Evolutionary conservation across 352 stramenopile genomes (phyloP), one percentile per base, ranked within the genome.

Genomic region (Globisporangium cederbergense): DNA sequence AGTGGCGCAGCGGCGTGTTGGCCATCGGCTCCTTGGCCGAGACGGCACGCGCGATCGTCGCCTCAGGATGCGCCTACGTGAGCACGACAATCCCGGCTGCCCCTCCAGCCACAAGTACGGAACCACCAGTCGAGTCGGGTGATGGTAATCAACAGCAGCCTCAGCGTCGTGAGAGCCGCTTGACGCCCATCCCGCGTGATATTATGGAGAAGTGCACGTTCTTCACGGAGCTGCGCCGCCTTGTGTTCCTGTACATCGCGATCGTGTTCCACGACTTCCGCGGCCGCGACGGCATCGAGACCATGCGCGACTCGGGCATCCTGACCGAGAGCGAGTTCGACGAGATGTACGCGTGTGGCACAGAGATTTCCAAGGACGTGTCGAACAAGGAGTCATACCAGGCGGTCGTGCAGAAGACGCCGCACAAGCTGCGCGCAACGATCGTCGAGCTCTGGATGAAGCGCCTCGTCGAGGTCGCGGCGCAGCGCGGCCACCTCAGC

Each of bases 381-480:
- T 57, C 72, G 52, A 54, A 81, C 65, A 78, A 78, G 36, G 73
- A 83, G 47, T 91, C 82, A 3, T 89, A 79, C 58, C 67, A 76
- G n/a, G 73, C 80, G 8, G 66, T 90, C 11, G 77, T 80, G 18
- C 76, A 83, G 49, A 77, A 77, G 42, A 90, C 79, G 10, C 82
- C 79, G 20, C 80, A 91, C 64, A 91, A 90, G 59, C 63, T 91
- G 2, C 81, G 84, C 16, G 81, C 82, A 3, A 89, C 84, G 13
- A 89, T 93, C 46, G 86, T 88, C 2, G 82, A 93, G 56, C 74
- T 91, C 25, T 93, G 85, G 85, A 70, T 93, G 16, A 90, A 90
- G 64, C 76, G 85, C 14, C 67, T 93, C 16, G 75, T 93, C 2
- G 81, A 91, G 56, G 79, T 89, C 8, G 81, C 78, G 9, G 75